Percentiles rank a stretch among this genome's conserved stretches.
Conservation (phyloP, 129 eudicot genomes). For the Lactuca saligna region DNA sequence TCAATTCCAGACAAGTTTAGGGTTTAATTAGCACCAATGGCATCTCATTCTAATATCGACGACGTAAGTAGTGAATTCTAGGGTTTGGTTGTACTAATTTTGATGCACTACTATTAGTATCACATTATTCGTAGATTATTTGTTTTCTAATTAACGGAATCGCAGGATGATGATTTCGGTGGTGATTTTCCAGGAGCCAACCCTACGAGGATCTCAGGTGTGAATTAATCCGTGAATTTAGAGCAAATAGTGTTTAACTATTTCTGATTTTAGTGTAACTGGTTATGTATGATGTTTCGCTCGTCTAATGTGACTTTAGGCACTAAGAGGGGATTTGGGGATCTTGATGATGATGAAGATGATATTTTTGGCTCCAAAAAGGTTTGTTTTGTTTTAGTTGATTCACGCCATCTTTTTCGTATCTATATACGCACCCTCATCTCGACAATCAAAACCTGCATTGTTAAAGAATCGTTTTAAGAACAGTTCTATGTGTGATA, state of each 20-base stretch:
- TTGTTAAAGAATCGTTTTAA: background rate
- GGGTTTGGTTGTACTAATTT: background rate
- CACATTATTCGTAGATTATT: background rate
- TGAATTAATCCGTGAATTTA: background rate
- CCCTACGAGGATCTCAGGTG: slow-evolving; percentile 63
- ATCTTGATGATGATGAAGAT: slow-evolving; percentile 82
- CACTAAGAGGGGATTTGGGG: slow-evolving; percentile 76
- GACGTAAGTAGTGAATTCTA: slow-evolving; percentile 40
- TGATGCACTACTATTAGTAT: background rate
- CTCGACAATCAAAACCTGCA: background rate
- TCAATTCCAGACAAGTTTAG: slow-evolving; percentile 18
- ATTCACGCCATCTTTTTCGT: background rate
- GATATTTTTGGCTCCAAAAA: slow-evolving; percentile 79
- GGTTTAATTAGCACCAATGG: slow-evolving; percentile 49
- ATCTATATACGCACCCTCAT: background rate
- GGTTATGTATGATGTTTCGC: slow-evolving; percentile 1
- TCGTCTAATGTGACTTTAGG: slow-evolving; percentile 42
- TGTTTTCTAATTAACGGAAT: slow-evolving; percentile 10
- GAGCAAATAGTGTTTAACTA: background rate
- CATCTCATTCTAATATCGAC: slow-evolving; percentile 59
- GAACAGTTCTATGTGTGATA: background rate
- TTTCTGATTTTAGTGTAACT: slow-evolving; percentile 3
- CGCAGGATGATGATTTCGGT: slow-evolving; percentile 87
- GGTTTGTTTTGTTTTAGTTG: slow-evolving; percentile 32
- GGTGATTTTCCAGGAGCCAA: slow-evolving; percentile 71